Conservation (phyloP, 306 rosid genomes). For the Abrus pulchellus region DNA sequence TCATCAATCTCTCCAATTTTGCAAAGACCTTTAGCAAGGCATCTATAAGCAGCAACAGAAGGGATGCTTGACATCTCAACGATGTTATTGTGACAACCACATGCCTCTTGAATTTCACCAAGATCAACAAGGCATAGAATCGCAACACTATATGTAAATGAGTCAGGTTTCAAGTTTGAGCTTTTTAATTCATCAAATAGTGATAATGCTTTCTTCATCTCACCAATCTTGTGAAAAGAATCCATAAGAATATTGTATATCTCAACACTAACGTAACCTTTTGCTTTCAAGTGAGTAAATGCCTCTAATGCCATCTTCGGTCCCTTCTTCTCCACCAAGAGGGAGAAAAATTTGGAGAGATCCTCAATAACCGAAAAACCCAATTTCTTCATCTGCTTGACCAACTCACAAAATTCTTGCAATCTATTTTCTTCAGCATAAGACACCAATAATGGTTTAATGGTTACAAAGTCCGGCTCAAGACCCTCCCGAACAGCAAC, state of each 20-base stretch:
- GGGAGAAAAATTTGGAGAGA: constrained; percentile 64
- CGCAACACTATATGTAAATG: constrained; percentile 59
- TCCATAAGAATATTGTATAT: constrained; percentile 72
- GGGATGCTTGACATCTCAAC: constrained; percentile 80
- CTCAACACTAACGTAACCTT: constrained; percentile 59
- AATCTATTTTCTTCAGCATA: constrained; percentile 61
- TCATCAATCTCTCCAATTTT: constrained; percentile 78
- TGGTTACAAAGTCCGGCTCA: constrained; percentile 62
- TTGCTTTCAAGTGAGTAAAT: constrained; percentile 62
- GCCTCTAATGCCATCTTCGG: constrained; percentile 56
- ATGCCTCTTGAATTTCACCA: constrained; percentile 69
- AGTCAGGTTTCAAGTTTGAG: constrained; percentile 58
- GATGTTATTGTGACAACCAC: constrained; percentile 73
- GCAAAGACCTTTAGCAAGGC: constrained; percentile 77
- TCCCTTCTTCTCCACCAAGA: constrained; percentile 64
- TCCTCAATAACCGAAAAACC: constrained; percentile 61
- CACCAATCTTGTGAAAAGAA: constrained; percentile 65
- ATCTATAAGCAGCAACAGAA: constrained; percentile 65
- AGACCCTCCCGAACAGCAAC: constrained; percentile 67
- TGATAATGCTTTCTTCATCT: constrained; percentile 61
- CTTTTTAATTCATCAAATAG: constrained; percentile 70
- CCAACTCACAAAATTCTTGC: constrained; percentile 66
- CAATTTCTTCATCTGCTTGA: constrained; percentile 68
- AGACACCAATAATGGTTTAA: constrained; percentile 64
- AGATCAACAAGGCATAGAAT: constrained; percentile 68